A percentile compares a stretch with the other conserved stretches of the same genome.
Evolutionary conservation across 306 rosid genomes (phyloP).

Genomic region (Corylus avellana): DNA sequence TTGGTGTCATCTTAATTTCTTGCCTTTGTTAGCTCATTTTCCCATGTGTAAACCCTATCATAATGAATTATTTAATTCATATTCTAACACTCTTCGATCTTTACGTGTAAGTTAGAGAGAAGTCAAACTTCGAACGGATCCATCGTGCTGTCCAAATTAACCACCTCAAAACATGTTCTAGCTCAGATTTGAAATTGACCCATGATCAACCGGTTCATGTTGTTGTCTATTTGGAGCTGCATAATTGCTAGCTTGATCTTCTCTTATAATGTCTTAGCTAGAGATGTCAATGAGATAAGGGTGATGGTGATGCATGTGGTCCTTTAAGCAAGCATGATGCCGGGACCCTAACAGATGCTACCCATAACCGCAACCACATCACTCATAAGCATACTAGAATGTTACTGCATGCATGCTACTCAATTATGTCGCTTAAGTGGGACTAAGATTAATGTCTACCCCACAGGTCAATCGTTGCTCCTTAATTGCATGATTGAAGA

Average conservation of each 20-base stretch:
- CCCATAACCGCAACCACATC: constrained; percentile 14
- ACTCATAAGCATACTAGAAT: constrained; percentile 21
- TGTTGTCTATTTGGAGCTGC: constrained; percentile 23
- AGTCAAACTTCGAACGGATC: constrained; percentile 52
- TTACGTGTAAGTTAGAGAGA: background rate
- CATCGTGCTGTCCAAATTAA: constrained; percentile 28
- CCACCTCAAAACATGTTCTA: constrained; percentile 14
- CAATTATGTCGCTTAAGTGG: constrained; percentile 41
- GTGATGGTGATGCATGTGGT: constrained; percentile 33
- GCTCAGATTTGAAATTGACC: constrained; percentile 40
- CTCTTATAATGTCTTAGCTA: constrained; percentile 5
- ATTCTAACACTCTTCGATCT: no score
- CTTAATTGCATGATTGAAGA: background rate
- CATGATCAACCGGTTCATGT: constrained; percentile 35
- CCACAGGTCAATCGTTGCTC: constrained; percentile 12
- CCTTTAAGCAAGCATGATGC: constrained; percentile 32
- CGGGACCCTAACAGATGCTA: constrained; percentile 24
- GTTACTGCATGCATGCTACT: constrained; percentile 15
- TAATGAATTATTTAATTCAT: background rate
- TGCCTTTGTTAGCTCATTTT: constrained; percentile 68
- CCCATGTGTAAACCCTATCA: constrained; percentile 32
- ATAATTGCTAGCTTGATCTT: background rate
- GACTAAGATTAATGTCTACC: constrained; percentile 21
- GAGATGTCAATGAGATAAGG: background rate
- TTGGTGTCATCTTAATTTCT: constrained; percentile 72